phyloP scores from a whole-genome alignment of 192 early-diverging fungal species.

The Coemansia sp. region DNA sequence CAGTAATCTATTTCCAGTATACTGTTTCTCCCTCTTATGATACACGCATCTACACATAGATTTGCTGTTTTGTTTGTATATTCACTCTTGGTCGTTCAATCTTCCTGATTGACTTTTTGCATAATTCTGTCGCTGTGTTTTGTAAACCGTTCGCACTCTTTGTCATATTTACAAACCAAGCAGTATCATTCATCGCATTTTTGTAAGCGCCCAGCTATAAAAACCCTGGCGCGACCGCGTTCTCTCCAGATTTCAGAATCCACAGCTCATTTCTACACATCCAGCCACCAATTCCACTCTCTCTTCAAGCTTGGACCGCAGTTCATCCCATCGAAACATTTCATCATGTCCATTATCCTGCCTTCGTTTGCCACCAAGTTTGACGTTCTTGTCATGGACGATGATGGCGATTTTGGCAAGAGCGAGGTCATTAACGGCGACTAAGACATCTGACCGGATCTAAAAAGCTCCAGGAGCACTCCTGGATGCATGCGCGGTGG shows the following conservation, averaged over 20 bases:
- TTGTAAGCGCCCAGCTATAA: slow-evolving; percentile 1
- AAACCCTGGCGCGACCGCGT: background rate
- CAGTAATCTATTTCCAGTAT: background rate
- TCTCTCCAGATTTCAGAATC: background rate
- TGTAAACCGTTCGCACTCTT: slow-evolving; percentile 1
- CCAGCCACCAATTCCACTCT: background rate
- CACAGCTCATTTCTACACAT: slow-evolving; percentile 7
- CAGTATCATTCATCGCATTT: background rate
- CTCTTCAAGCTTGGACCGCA: background rate
- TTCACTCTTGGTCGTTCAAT: background rate
- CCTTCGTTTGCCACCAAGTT: background rate
- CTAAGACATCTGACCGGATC: background rate
- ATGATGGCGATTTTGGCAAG: slow-evolving; percentile 11
- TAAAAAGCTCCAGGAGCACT: background rate
- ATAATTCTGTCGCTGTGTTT: background rate
- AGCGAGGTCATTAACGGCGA: slow-evolving; percentile 3
- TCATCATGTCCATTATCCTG: background rate
- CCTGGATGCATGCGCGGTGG: background rate
- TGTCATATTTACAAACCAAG: background rate
- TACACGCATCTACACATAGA: slow-evolving; percentile 13
- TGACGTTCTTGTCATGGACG: slow-evolving; percentile 8
- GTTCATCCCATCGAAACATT: background rate
- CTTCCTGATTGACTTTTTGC: slow-evolving; percentile 9
- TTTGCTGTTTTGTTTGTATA: slow-evolving; percentile 13
- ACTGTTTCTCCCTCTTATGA: background rate